phyloP scores from a whole-genome alignment of 306 rosid genomes.

The Rosa lucieae region DNA sequence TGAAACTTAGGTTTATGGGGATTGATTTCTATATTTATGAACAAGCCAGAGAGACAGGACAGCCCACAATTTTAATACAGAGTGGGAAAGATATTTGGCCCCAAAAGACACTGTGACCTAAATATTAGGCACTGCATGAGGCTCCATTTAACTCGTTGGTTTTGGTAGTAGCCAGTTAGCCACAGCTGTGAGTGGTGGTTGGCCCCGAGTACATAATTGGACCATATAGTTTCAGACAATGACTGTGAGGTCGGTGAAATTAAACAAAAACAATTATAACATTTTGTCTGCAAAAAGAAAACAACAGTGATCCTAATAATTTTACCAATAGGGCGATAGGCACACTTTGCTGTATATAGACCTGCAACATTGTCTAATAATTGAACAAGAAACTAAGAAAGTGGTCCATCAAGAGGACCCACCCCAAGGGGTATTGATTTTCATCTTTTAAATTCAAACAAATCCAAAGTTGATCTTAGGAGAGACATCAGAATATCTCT shows the following conservation, averaged over 20 bases:
- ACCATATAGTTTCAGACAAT: not conserved
- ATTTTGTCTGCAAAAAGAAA: not conserved
- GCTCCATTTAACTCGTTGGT: not conserved
- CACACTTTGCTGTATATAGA: not conserved
- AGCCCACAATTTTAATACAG: not conserved
- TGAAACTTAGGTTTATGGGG: not conserved
- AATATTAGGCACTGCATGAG: slow-evolving; percentile 14
- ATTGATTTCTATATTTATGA: not conserved
- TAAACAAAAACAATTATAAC: not conserved
- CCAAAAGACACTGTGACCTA: slow-evolving; percentile 1
- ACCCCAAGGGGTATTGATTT: not conserved
- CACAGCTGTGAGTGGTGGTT: not conserved
- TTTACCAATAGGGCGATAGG: not conserved
- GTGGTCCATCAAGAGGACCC: slow-evolving; percentile 13
- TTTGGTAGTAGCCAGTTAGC: not conserved
- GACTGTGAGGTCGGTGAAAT: not conserved
- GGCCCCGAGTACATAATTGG: not conserved
- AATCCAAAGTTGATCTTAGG: not conserved
- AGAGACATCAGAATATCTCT: not conserved
- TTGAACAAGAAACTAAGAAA: not conserved
- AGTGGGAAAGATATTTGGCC: not conserved
- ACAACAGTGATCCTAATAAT: not conserved
- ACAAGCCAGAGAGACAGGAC: not conserved
- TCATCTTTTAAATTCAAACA: slow-evolving; percentile 4
- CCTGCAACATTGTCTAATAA: not conserved